These are phyloP conservation scores for Afroboletus lepidellus DNA, from an alignment of 1,284 basidiomycete genomes.

Conservation along the genomic window DNA sequence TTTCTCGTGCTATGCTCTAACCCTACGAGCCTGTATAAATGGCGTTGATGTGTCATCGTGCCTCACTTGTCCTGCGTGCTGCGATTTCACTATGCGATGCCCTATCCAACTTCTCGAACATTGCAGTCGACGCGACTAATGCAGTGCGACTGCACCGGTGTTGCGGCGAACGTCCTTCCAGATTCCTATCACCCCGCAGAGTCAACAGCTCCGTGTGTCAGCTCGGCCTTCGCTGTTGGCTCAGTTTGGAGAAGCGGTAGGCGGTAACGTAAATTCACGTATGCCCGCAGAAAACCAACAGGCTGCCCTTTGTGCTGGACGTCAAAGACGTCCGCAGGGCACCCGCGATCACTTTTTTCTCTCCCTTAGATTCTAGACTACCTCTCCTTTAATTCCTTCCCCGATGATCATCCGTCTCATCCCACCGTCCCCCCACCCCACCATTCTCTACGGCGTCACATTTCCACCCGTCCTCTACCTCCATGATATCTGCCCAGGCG, in stretches of 20 bases:
- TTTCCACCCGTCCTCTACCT: slow-evolving; percentile 55
- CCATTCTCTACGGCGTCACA: slow-evolving; percentile 69
- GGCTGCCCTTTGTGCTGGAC: slow-evolving; percentile 28
- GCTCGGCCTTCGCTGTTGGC: no score
- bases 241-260: slow-evolving; percentile 9
- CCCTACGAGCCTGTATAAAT: slow-evolving; percentile 29
- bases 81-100: slow-evolving; percentile 22
- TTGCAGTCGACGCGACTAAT: slow-evolving; percentile 3
- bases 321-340: slow-evolving; percentile 27
- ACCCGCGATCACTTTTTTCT: slow-evolving; percentile 4
- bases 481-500: slow-evolving; percentile 36
- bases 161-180: slow-evolving; percentile 7
- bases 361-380: slow-evolving; percentile 25
- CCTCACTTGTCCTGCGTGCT: slow-evolving; percentile 33
- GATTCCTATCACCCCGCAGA: no score
- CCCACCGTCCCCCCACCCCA: slow-evolving; percentile 52
- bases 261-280: slow-evolving; percentile 34
- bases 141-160: no score
- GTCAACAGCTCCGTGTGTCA: no score
- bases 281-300: slow-evolving; percentile 31
- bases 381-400: slow-evolving; percentile 23
- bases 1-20: slow-evolving; percentile 4
- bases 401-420: slow-evolving; percentile 71
- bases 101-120: slow-evolving; percentile 7
- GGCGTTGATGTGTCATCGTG: slow-evolving; percentile 19